These are phyloP conservation scores for Coemansia sp. DNA, from an alignment of 192 early-diverging fungal genomes.

Conservation along the genomic window DNA sequence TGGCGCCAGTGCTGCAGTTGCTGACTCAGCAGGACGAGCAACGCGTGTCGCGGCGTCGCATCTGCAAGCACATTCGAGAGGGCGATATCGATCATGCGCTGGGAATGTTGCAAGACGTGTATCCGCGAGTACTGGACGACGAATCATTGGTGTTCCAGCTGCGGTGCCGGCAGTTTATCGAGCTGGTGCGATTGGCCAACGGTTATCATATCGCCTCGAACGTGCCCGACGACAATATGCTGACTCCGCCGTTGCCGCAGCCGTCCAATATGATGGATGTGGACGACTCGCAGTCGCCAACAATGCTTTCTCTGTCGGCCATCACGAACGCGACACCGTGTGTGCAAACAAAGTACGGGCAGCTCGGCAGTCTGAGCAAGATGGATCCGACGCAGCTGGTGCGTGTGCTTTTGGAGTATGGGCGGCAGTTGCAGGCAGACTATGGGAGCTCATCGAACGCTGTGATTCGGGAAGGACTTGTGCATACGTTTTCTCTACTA, in stretches of 20 bases:
- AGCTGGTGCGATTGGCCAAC: slow-evolving; percentile 64
- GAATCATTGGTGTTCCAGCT: slow-evolving; percentile 73
- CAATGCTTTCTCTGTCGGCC: slow-evolving; percentile 30
- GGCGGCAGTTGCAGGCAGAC: slow-evolving; percentile 59
- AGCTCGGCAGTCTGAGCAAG: slow-evolving; percentile 23
- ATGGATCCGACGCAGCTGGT: slow-evolving; percentile 43
- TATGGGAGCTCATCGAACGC: slow-evolving; percentile 50
- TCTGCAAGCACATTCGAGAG: slow-evolving; percentile 59
- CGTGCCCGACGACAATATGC: slow-evolving; percentile 36
- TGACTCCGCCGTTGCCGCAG: slow-evolving; percentile 15
- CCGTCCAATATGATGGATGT: slow-evolving; percentile 54
- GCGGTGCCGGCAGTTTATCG: slow-evolving; percentile 82
- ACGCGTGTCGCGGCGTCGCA: slow-evolving; percentile 38
- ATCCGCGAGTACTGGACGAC: slow-evolving; percentile 68
- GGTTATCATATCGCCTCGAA: slow-evolving; percentile 33
- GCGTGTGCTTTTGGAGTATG: slow-evolving; percentile 50
- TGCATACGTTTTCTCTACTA: slow-evolving; percentile 70
- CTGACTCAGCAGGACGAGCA: slow-evolving; percentile 37
- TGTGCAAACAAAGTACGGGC: slow-evolving; percentile 23
- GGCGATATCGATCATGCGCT: slow-evolving; percentile 81
- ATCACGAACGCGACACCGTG: slow-evolving; percentile 37
- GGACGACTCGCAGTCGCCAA: slow-evolving; percentile 39
- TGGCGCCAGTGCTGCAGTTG: slow-evolving; percentile 20
- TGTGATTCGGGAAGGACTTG: slow-evolving; percentile 49
- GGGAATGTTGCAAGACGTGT: slow-evolving; percentile 61